Evolutionary conservation across 768 basidiomycete species (phyloP).

Genomic region (Peribolospora baueri): DNA sequence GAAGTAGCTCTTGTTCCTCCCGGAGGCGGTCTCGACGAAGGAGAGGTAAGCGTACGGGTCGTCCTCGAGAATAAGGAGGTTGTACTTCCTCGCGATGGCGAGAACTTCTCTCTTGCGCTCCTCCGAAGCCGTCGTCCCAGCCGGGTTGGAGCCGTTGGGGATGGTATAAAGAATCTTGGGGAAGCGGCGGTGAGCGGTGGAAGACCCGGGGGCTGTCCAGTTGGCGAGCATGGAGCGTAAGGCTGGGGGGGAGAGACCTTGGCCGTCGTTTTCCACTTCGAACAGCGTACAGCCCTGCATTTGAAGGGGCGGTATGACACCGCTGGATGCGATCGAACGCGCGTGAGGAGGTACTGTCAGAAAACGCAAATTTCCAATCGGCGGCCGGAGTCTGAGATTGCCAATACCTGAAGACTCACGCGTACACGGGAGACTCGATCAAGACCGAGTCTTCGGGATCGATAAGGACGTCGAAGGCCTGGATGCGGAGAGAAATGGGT

Average conservation of each 20-base stretch:
- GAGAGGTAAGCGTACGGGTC: conserved; percentile 18
- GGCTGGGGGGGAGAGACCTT: conserved; percentile 38
- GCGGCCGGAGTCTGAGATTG: too few relatives aligned
- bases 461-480: conserved; percentile 48
- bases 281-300: conserved; percentile 13
- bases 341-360: not conserved
- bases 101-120: conserved; percentile 38
- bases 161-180: conserved; percentile 66
- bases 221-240: conserved; percentile 40
- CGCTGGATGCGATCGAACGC: conserved; percentile 21
- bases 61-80: conserved; percentile 62
- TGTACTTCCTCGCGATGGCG: conserved; percentile 40
- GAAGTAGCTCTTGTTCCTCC: conserved; percentile 35
- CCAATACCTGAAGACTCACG: conserved; percentile 5
- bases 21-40: conserved; percentile 42
- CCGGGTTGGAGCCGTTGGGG: conserved; percentile 56
- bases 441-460: conserved; percentile 59
- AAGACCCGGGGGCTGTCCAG: conserved; percentile 33
- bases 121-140: conserved; percentile 48
- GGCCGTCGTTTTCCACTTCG: conserved; percentile 46
- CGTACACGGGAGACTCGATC: conserved; percentile 56
- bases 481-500: not conserved
- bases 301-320: conserved; percentile 30
- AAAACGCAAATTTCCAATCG: not conserved
- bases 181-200: conserved; percentile 27